A percentile compares a stretch with the other conserved stretches of the same genome.
Evolutionary conservation across 2,329 filamentous ascomycete genomes (phyloP).

Genomic region (Xylaria sp.): DNA sequence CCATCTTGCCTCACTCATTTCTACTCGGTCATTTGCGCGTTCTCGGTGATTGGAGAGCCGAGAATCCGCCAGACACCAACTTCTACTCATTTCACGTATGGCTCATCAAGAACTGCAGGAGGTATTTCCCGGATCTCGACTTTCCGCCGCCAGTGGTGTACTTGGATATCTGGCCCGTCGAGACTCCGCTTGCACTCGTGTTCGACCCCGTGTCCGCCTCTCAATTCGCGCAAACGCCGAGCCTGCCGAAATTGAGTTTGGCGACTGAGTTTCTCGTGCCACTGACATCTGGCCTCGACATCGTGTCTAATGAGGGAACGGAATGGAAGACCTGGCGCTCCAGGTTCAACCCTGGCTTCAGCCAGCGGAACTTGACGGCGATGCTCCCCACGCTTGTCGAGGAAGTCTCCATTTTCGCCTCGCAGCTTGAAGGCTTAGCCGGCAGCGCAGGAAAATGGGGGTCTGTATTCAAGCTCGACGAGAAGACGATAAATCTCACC

Average conservation of each 20-base stretch:
- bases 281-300: constrained; percentile 49
- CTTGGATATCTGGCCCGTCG: constrained; percentile 47
- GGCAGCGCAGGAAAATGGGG: constrained; percentile 48
- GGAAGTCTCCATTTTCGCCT: constrained; percentile 52
- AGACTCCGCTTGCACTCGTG: constrained; percentile 37
- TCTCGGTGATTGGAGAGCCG: constrained; percentile 42
- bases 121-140: constrained; percentile 44
- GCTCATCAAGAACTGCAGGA: constrained; percentile 43
- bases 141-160: constrained; percentile 46
- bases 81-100: constrained; percentile 44
- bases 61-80: constrained; percentile 45
- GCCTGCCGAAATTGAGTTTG: constrained; percentile 40
- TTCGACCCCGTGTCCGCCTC: constrained; percentile 40
- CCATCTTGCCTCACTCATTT: constrained; percentile 46
- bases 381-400: constrained; percentile 53
- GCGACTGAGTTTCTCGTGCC: constrained; percentile 42
- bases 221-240: constrained; percentile 44
- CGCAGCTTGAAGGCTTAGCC: constrained; percentile 46
- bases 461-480: constrained; percentile 51
- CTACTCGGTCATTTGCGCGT: constrained; percentile 46
- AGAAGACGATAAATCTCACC: constrained; percentile 53
- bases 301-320: constrained; percentile 50
- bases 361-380: constrained; percentile 50
- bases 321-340: constrained; percentile 50
- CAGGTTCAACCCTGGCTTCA: constrained; percentile 54